A percentile compares a stretch with the other conserved stretches of the same genome.
Evolutionary conservation across 768 basidiomycete genomes (phyloP).

Genomic region (Lactarius sanguifluus): DNA sequence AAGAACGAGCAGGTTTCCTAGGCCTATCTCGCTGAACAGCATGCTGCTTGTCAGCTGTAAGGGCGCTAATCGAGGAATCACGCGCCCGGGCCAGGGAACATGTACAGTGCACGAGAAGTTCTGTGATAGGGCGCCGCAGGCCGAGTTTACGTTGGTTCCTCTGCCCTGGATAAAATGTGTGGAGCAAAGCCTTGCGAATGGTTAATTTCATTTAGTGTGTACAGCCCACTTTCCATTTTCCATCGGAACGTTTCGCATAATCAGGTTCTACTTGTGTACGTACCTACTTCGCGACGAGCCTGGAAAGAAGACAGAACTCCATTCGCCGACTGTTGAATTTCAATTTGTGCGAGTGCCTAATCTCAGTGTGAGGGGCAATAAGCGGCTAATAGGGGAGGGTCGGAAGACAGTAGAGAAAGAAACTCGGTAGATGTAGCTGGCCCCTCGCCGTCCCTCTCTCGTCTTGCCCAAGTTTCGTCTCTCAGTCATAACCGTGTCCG

Average conservation of each 20-base stretch:
- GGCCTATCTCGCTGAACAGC: neutral
- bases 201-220: neutral
- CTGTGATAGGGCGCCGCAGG: neutral
- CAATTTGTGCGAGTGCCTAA: neutral
- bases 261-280: neutral
- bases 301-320: neutral
- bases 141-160: neutral
- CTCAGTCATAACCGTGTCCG: neutral
- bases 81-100: neutral
- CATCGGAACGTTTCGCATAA: neutral
- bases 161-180: neutral
- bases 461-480: neutral
- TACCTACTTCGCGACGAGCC: neutral
- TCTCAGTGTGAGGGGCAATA: neutral
- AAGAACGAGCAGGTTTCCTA: neutral
- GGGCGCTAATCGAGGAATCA: neutral
- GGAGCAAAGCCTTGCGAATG: neutral
- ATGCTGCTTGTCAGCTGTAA: neutral
- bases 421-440: neutral
- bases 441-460: neutral
- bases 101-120: neutral
- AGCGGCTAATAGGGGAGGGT: neutral
- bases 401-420: neutral
- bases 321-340: neutral
- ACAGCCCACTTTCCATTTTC: neutral